These are phyloP conservation scores for Fremontodendron californicum DNA, from an alignment of 345 rosid genomes.

Conservation along the genomic window DNA sequence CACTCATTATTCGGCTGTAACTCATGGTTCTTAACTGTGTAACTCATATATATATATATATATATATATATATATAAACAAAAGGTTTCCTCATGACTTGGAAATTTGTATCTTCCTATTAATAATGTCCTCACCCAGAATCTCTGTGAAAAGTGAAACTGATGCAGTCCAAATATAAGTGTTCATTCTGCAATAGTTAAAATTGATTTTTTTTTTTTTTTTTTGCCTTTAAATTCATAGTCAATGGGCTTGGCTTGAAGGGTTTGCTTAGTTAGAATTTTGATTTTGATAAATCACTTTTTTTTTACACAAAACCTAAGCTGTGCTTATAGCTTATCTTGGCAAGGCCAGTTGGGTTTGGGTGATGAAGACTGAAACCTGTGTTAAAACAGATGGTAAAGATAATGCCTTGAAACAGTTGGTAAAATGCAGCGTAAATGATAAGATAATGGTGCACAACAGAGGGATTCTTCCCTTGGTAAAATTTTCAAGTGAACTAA, in stretches of 20 bases:
- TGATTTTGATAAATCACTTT: too few relatives aligned
- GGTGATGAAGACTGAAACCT: too few relatives aligned
- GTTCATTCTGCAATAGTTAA: background rate
- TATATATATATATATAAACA: conserved; percentile 16
- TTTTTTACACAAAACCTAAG: background rate
- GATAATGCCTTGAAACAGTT: too few relatives aligned
- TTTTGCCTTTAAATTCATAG: background rate
- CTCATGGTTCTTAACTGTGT: conserved; percentile 15
- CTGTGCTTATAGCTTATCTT: too few relatives aligned
- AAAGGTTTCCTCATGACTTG: conserved; percentile 11
- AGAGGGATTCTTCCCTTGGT: too few relatives aligned
- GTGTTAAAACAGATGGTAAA: too few relatives aligned
- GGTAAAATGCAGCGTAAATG: too few relatives aligned
- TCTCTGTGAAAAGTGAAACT: conserved; percentile 2
- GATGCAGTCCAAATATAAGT: background rate
- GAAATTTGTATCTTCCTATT: conserved; percentile 1
- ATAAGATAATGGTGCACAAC: too few relatives aligned
- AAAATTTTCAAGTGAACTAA: too few relatives aligned
- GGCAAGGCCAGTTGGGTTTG: too few relatives aligned
- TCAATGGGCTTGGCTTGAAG: background rate
- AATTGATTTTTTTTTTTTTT: background rate
- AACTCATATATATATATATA: too few relatives aligned
- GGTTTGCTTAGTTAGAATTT: too few relatives aligned
- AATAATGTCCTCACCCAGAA: background rate
- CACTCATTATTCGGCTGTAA: conserved; percentile 21